Base-by-base conservation (phyloP, 768 basidiomycete species). In the Multifurca ochricompacta region DNA sequence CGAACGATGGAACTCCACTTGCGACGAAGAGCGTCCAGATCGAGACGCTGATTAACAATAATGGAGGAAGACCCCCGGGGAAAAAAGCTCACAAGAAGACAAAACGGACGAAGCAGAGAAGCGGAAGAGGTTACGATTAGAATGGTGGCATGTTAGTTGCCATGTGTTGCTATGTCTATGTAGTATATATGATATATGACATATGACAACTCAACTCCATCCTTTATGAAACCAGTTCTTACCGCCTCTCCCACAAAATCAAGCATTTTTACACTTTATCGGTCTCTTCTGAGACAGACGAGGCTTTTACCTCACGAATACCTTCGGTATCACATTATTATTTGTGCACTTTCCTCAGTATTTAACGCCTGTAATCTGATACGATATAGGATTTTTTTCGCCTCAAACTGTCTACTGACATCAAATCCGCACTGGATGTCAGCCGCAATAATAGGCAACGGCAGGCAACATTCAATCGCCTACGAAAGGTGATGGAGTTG, bases 101-200 rank as follows among this genome's bases (percentile, higher is more conserved):
- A 70, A 85, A 87, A 65, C 71, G 83, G 44, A 79, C 79, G 44
- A 98, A 98, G 71, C 87, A 94, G 69, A 75, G 95, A 58, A 92
- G 91, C 65, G 95, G 95, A 13, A 86, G 81, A 64, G 95, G 95
- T 21, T 98, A 97, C 63, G 95, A 96, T 67, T 79, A 65, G 50
- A 40, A 31, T n/a, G n/a, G n/a, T n/a, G n/a, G n/a, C n/a, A 13
- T 44, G 16, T 23, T 18, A 13, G 18, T 21, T 37, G 13, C n/a
- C 19, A n/a, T 31, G 25, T 14, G 13, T 19, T n/a, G 4, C 13
- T 32, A n/a, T 37, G 27, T 18, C 28, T 18, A 36, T 39, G 10
- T 48, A 41, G 39, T 23, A 41, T 41, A 41, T 9, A 21, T 19
- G 25, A 18, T 16, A 16, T 42, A 7, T 42, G 18, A 16, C 28